Evolutionary conservation across 805 yeast species (phyloP).

Genomic region (Yamadazyma paraphyllophila): DNA sequence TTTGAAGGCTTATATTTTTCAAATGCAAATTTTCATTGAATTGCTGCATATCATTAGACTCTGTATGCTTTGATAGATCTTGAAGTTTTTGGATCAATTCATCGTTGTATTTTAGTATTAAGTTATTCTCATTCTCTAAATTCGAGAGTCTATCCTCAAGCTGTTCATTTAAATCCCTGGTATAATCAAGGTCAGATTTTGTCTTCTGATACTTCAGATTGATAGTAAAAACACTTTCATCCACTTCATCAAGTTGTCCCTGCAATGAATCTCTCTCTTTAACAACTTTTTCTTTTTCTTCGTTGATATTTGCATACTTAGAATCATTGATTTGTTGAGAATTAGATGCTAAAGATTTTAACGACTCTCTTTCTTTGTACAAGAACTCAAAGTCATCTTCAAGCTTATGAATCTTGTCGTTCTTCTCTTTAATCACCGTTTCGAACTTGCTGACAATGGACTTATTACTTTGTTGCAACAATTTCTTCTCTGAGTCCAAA

Average conservation of each 20-base stretch:
- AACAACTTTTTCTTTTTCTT: constrained; percentile 18
- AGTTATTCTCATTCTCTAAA: constrained; percentile 22
- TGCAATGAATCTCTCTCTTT: constrained; percentile 15
- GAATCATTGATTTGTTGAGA: constrained; percentile 25
- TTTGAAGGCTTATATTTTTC: constrained; percentile 40
- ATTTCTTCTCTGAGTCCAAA: constrained; percentile 32
- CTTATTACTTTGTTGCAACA: constrained; percentile 28
- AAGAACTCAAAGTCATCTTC: constrained; percentile 37
- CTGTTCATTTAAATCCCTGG: constrained; percentile 34
- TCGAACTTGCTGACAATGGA: constrained; percentile 25
- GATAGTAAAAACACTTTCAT: constrained; percentile 11
- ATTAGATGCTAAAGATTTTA: constrained; percentile 31
- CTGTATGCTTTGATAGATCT: constrained; percentile 13
- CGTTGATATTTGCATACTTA: constrained; percentile 17
- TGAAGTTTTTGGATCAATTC: constrained; percentile 25
- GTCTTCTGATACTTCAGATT: constrained; percentile 32
- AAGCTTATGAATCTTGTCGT: constrained; percentile 29
- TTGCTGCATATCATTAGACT: constrained; percentile 10
- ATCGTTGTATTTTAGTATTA: constrained; percentile 24
- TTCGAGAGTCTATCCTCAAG: constrained; percentile 35
- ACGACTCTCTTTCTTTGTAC: constrained; percentile 31
- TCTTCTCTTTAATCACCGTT: constrained; percentile 27
- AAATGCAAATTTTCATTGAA: constrained; percentile 20
- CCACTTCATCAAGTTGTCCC: constrained; percentile 13
- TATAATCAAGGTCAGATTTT: constrained; percentile 31